Conservation (phyloP, 768 basidiomycete species). For the Fistulinella prunicolor region DNA sequence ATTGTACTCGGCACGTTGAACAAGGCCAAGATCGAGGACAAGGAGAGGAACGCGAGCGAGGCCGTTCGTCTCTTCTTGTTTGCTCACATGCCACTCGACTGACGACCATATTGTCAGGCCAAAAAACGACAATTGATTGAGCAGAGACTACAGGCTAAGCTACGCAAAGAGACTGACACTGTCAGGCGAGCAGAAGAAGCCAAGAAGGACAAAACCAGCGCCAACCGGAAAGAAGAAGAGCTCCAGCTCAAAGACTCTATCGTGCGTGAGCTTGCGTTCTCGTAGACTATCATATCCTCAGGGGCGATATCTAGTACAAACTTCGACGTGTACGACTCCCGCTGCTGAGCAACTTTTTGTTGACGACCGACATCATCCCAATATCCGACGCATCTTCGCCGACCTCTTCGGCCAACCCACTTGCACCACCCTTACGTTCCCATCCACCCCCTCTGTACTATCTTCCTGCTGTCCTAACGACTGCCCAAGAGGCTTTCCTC, state of each 20-base stretch:
- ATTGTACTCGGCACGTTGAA: slow-evolving; percentile 78
- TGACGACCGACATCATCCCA: slow-evolving; percentile 68
- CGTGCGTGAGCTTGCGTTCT: slow-evolving; percentile 41
- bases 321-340: slow-evolving; percentile 71
- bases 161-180: slow-evolving; percentile 81
- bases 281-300: not conserved
- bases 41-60: slow-evolving; percentile 80
- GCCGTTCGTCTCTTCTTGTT: slow-evolving; percentile 48
- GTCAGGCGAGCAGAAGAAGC: slow-evolving; percentile 84
- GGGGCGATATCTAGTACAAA: slow-evolving; percentile 56
- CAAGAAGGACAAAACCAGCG: slow-evolving; percentile 74
- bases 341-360: slow-evolving; percentile 67
- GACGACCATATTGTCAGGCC: slow-evolving; percentile 45
- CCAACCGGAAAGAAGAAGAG: slow-evolving; percentile 81
- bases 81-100: slow-evolving; percentile 1
- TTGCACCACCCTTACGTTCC: slow-evolving; percentile 52
- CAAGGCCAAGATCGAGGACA: slow-evolving; percentile 86
- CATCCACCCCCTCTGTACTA: slow-evolving; percentile 80
- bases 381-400: slow-evolving; percentile 31
- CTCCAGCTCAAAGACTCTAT: slow-evolving; percentile 78
- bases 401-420: slow-evolving; percentile 31
- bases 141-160: slow-evolving; percentile 80
- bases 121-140: slow-evolving; percentile 83
- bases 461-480: slow-evolving; percentile 64
- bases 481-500: slow-evolving; percentile 69